Conservation (phyloP, 2,329 filamentous ascomycete species). For the Helotiales sp. region DNA sequence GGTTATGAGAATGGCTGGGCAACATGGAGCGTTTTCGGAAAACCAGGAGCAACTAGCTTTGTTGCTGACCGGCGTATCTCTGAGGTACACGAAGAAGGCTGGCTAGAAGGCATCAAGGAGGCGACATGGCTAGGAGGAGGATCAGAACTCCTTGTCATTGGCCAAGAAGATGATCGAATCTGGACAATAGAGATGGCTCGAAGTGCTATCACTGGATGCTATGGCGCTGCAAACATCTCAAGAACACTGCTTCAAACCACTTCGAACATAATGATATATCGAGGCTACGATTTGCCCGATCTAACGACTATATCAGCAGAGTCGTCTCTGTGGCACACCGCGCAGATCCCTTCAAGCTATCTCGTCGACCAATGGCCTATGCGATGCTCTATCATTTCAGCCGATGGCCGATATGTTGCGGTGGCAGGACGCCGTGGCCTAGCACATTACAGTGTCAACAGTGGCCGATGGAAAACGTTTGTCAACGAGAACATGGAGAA, state of each 20-base stretch:
- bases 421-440: conserved; percentile 92
- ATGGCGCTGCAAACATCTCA: conserved; percentile 86
- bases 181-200: conserved; percentile 92
- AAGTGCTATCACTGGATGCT: conserved; percentile 90
- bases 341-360: conserved; percentile 81
- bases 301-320: conserved; percentile 90
- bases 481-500: conserved; percentile 78
- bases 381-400: conserved; percentile 79
- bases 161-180: conserved; percentile 70
- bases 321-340: conserved; percentile 90
- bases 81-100: conserved; percentile 71
- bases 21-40: conserved; percentile 97
- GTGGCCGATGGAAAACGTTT: conserved; percentile 95
- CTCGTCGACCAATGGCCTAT: conserved; percentile 94
- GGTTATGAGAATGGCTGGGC: conserved; percentile 93
- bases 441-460: conserved; percentile 93
- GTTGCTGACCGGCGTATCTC: conserved; percentile 64
- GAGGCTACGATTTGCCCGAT: conserved; percentile 88
- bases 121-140: conserved; percentile 87
- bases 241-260: conserved; percentile 87
- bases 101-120: conserved; percentile 76
- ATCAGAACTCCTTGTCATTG: conserved; percentile 77
- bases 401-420: conserved; percentile 91
- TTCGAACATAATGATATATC: conserved; percentile 85
- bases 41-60: conserved; percentile 84